Evolutionary conservation across 1,284 basidiomycete genomes (phyloP), one percentile per base, ranked within the genome.

Genomic region (Malassezia psittaci): DNA sequence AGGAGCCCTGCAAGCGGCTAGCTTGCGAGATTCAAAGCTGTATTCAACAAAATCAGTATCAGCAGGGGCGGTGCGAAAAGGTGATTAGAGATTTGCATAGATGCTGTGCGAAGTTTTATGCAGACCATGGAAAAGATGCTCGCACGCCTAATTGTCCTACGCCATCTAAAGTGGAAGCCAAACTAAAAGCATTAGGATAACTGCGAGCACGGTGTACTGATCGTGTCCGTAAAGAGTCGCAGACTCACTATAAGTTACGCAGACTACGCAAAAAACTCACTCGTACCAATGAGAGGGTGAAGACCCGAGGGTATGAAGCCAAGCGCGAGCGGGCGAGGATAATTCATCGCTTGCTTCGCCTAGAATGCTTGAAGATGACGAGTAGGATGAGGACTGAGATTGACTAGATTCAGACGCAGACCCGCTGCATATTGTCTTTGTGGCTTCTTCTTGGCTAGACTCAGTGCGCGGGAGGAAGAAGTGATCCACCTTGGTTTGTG

Each of bases 11-110:
- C 62, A 64, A 73, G 54, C 63, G 66, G 5, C 44, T 56, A 21
- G 69, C 69, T 10, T 74, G 71, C 56, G 63, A 58, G 7, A 68
- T 74, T 38, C 71, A 74, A 39, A 51, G 53, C 9, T 74, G 71
- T 52, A 61, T 74, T 24, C 65, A 70, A 45, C 63, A 60, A 34
- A 59, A 62, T 13, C 59, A 59, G 42, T 71, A 61, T 51, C 55
- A 71, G 44, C 71, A 72, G 45, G 61, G 67, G 4, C 60, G 60
- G n/a, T 74, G 71, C 52, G 60, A 69, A 37, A 47, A 60, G 37
- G 53, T 69, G 33, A 60, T 74, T 24, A 60, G 65, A 48, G 63
- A 66, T 29, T 60, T 74, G 11, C 70, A 72, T 40, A 57, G 64
- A 7, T 74, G 71, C 61, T 74, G 71, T 49, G 62, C 54, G 32